Evolutionary conservation across 1,284 basidiomycete species (phyloP), one percentile per base, ranked within the genome.

Genomic region (Thelephora terrestris): DNA sequence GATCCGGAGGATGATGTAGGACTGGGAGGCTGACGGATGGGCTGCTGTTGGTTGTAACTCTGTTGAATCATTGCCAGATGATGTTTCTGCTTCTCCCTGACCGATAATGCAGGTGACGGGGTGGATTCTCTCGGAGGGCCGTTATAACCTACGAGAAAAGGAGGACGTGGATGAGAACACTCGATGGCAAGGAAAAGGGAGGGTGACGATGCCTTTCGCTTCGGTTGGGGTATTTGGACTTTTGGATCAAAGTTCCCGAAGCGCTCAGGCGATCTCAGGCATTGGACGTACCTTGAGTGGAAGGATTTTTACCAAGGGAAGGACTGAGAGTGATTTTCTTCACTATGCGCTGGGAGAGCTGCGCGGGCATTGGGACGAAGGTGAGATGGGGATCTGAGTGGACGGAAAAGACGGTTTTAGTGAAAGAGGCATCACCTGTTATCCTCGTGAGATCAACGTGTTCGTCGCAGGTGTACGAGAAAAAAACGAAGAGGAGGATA

Each of bases 91-190:
- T 73, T 70, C 52, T 82, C 76, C 46, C 75, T 74, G 58, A 75
- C 70, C 24, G 29, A 32, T 32, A 42, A 42, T 42, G 76, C 71
- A 34, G 84, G 83, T 2, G 84, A 85, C 35, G 78, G 78, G 29
- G 84, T 84, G 55, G 74, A 71, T 57, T 86, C 82, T 49, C 81
- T 73, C 36, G 72, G 66, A 12, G 73, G 74, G 35, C 75, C 65
- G 60, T 66, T 72, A 58, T 74, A 73, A 32, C 29, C 29, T 32
- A 12, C 3, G 3, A 12, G 14, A 10, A 32, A 12, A 6, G 29
- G 29, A 12, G 29, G 12, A 32, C 29, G 14, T 10, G 12, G 14
- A 32, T 32, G 29, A 32, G 29, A 14, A 32, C 29, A 10, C 7
- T 14, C 7, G 29, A 32, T 9, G 12, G 29, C 29, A 12, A 32